phyloP scores from a whole-genome alignment of 169 alveolate species.

The Cryptosporidium viatorum region DNA sequence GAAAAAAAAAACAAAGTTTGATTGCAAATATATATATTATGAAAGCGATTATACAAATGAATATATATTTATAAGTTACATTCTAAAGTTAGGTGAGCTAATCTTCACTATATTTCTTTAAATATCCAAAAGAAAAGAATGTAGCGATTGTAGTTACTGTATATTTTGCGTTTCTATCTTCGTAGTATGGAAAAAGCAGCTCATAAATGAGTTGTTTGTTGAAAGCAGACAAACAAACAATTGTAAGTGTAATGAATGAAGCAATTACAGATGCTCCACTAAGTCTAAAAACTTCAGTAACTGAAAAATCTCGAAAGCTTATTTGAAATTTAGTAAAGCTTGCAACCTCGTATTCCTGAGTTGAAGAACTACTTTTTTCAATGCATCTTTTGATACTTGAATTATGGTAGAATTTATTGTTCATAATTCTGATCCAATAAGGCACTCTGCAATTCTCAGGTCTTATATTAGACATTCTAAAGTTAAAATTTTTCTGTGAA shows the following conservation, averaged over 20 bases:
- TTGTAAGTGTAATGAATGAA: conserved; percentile 49
- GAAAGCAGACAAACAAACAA: conserved; percentile 66
- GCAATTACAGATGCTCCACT: conserved; percentile 69
- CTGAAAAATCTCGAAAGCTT: conserved; percentile 66
- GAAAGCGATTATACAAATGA: not conserved
- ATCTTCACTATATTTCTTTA: conserved; percentile 24
- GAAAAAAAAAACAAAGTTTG: not conserved
- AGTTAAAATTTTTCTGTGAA: conserved; percentile 20
- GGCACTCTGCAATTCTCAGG: not conserved
- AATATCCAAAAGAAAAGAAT: conserved; percentile 54
- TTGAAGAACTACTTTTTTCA: not conserved
- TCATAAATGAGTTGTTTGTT: conserved; percentile 69
- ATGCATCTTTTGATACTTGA: not conserved
- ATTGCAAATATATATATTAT: too few species aligned
- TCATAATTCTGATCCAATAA: conserved; percentile 30
- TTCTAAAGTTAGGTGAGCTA: not conserved
- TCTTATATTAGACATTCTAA: not conserved
- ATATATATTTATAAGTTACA: not conserved
- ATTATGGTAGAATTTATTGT: not conserved
- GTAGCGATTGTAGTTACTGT: conserved; percentile 62
- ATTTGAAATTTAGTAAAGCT: conserved; percentile 44
- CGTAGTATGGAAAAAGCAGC: conserved; percentile 63
- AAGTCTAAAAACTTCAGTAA: conserved; percentile 58
- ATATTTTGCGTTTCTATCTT: conserved; percentile 37
- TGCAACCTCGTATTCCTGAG: conserved; percentile 7